These are phyloP conservation scores for Starmerella davenportii DNA, from an alignment of 805 yeast genomes.

Conservation along the genomic window DNA sequence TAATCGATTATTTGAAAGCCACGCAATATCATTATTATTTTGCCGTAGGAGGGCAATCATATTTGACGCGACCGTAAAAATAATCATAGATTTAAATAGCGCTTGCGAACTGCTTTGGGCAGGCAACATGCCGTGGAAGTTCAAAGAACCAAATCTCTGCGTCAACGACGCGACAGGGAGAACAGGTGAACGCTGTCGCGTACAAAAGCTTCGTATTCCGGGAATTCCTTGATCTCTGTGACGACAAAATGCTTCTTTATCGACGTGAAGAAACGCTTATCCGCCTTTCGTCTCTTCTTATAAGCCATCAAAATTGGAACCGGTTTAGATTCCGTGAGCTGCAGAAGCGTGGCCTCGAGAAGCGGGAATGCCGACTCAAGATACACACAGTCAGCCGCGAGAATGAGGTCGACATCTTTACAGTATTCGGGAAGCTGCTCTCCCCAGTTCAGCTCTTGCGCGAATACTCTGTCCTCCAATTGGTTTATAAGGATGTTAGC, in stretches of 20 bases:
- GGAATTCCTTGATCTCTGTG: slow-evolving; percentile 12
- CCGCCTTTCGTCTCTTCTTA: slow-evolving; percentile 35
- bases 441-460: slow-evolving; percentile 33
- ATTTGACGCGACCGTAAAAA: too few relatives aligned
- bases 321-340: slow-evolving; percentile 24
- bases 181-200: slow-evolving; percentile 29
- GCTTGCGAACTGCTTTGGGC: too few relatives aligned
- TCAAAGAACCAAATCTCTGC: too few relatives aligned
- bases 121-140: too few relatives aligned
- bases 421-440: slow-evolving; percentile 26
- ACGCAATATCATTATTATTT: too few relatives aligned
- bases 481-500: slow-evolving; percentile 29
- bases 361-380: slow-evolving; percentile 37
- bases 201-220: slow-evolving; percentile 21
- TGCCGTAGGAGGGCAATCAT: too few relatives aligned
- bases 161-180: slow-evolving; percentile 24
- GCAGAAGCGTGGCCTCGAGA: slow-evolving; percentile 32
- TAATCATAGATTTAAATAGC: too few relatives aligned
- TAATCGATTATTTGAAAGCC: too few relatives aligned
- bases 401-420: slow-evolving; percentile 26
- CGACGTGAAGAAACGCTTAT: slow-evolving; percentile 24
- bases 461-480: slow-evolving; percentile 24
- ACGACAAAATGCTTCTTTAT: slow-evolving; percentile 20
- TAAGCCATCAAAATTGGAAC: slow-evolving; percentile 36
- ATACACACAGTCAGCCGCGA: slow-evolving; percentile 48